Evolutionary conservation across 2,329 filamentous ascomycete genomes (phyloP).

Genomic region (Xylariaceae sp.): DNA sequence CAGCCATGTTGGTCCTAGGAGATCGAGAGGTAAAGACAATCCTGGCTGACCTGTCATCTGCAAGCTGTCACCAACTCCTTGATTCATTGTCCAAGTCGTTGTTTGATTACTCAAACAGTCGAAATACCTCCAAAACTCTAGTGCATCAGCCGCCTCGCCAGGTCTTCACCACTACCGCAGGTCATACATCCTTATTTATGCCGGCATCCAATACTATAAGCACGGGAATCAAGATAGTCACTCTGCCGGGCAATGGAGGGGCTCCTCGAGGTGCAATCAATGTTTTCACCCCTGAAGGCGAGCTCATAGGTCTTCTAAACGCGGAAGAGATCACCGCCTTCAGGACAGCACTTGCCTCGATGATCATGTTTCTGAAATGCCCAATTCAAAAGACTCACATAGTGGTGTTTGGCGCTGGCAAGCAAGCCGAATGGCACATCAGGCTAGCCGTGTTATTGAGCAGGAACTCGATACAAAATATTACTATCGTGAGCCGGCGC

Average conservation of each 20-base stretch:
- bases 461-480: slow-evolving; percentile 28
- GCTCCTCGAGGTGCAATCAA: slow-evolving; percentile 39
- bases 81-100: background rate
- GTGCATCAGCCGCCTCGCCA: slow-evolving; percentile 3
- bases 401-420: slow-evolving; percentile 69
- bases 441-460: slow-evolving; percentile 63
- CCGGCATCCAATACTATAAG: slow-evolving; percentile 3
- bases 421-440: slow-evolving; percentile 73
- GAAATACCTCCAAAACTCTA: background rate
- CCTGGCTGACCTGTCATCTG: background rate
- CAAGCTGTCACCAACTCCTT: background rate
- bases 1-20: slow-evolving; percentile 2
- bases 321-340: slow-evolving; percentile 71
- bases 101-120: background rate
- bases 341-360: slow-evolving; percentile 65
- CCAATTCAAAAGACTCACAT: slow-evolving; percentile 40
- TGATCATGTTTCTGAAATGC: slow-evolving; percentile 62
- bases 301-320: slow-evolving; percentile 60
- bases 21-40: background rate
- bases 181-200: slow-evolving; percentile 6
- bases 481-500: slow-evolving; percentile 16
- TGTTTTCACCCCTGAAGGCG: slow-evolving; percentile 11
- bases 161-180: slow-evolving; percentile 1
- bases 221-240: slow-evolving; percentile 9
- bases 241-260: background rate